Percentiles rank a stretch among this genome's conserved stretches.
Evolutionary conservation across 768 basidiomycete species (phyloP).

Genomic region (Suillus subaureus): DNA sequence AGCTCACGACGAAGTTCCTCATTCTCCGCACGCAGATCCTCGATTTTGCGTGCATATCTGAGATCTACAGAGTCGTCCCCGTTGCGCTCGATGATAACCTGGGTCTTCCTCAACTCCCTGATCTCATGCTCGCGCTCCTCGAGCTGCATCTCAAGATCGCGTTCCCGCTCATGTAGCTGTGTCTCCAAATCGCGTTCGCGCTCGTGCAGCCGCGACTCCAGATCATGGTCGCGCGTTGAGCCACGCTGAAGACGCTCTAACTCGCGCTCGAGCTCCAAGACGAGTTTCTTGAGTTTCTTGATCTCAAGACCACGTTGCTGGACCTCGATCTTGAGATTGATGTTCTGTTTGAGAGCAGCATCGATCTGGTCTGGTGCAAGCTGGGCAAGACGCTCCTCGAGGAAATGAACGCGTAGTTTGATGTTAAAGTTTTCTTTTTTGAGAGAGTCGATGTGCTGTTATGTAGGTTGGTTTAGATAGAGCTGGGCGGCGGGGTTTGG

Average conservation of each 20-base stretch:
- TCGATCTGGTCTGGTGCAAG: constrained; percentile 93
- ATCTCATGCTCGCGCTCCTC: constrained; percentile 74
- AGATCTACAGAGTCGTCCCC: constrained; percentile 46
- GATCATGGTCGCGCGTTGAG: constrained; percentile 26
- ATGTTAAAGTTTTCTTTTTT: constrained; percentile 98
- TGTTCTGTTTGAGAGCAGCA: constrained; percentile 89
- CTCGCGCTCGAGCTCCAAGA: constrained; percentile 82
- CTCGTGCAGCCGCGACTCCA: constrained; percentile 36
- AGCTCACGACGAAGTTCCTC: constrained; percentile 59
- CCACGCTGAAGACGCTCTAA: constrained; percentile 68
- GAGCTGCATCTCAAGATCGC: constrained; percentile 76
- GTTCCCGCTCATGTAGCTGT: constrained; percentile 52
- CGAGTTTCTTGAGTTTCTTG: constrained; percentile 89
- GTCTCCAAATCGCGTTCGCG: constrained; percentile 35
- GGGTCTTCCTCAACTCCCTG: constrained; percentile 61
- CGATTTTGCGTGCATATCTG: constrained; percentile 50
- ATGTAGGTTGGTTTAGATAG: neutral
- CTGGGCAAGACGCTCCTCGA: constrained; percentile 89
- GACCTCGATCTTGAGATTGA: constrained; percentile 90
- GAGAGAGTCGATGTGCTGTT: constrained; percentile 89
- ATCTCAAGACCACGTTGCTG: constrained; percentile 88
- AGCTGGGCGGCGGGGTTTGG: constrained; percentile 9
- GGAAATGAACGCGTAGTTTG: constrained; percentile 93
- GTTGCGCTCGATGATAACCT: constrained; percentile 56
- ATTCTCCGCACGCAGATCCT: constrained; percentile 64